phyloP scores from a whole-genome alignment of 1,139 yeast species.

The Lodderomyces metapsilosis region DNA sequence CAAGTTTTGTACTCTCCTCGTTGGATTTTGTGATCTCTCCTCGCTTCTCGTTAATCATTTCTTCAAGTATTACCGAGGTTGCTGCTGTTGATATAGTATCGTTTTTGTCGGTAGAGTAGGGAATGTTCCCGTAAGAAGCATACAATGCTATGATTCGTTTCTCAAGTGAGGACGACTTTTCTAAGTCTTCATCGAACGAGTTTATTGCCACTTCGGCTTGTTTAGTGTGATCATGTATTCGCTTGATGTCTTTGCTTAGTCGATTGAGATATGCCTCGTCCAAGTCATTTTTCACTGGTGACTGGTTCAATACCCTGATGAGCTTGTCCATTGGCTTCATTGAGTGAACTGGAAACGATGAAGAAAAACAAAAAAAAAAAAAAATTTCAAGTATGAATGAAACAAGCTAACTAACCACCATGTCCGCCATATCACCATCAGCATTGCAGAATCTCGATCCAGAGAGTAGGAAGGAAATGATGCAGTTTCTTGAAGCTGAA shows the following conservation, averaged over 20 bases:
- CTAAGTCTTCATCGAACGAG: constrained; percentile 10
- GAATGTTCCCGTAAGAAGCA: constrained; percentile 27
- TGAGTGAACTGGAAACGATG: background rate
- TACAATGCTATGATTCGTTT: constrained; percentile 27
- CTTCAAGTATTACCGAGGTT: constrained; percentile 25
- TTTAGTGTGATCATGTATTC: constrained; percentile 23
- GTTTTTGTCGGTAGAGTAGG: constrained; percentile 34
- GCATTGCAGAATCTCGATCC: constrained; percentile 69
- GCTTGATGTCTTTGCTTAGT: constrained; percentile 27
- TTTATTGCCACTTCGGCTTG: constrained; percentile 32
- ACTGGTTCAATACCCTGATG: background rate
- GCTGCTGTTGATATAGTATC: constrained; percentile 38
- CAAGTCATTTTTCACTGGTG: background rate
- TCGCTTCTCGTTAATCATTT: constrained; percentile 14
- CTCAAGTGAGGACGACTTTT: constrained; percentile 13
- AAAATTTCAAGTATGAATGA: constrained; percentile 7
- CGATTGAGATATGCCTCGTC: constrained; percentile 21
- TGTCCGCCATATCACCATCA: constrained; percentile 61
- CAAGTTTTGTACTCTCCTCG: background rate
- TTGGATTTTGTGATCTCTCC: constrained; percentile 1
- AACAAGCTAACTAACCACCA: too few species aligned
- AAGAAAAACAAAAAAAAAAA: constrained; percentile 3
- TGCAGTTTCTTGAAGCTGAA: constrained; percentile 76
- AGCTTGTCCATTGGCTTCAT: constrained; percentile 3
- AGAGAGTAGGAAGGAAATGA: constrained; percentile 67